Evolutionary conservation across 805 yeast species (phyloP).

Genomic region (Komagataella pastoris): DNA sequence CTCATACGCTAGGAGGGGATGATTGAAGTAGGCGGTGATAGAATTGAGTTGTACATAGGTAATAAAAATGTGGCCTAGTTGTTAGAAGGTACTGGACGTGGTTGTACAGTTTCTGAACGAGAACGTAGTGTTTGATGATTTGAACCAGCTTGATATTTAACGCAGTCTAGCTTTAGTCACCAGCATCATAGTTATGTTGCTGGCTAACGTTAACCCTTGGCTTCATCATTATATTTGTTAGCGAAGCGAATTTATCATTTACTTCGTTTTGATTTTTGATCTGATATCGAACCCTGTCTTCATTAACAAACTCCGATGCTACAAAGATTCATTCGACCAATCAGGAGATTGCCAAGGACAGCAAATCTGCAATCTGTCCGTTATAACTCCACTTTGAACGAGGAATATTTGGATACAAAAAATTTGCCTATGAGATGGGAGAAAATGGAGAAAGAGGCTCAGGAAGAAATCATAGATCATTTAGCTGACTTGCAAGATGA

Average conservation of each 20-base stretch:
- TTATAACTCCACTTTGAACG: not conserved
- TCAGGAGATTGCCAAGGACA: not conserved
- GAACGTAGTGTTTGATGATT: too few species aligned
- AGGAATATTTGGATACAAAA: constrained; percentile 14
- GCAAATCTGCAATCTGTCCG: not conserved
- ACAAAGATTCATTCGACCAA: not conserved
- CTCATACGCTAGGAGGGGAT: constrained; percentile 5
- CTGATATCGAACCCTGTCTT: not conserved
- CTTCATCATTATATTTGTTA: not conserved
- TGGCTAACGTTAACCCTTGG: not conserved
- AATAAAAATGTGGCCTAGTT: not conserved
- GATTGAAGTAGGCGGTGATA: not conserved
- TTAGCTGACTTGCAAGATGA: constrained; percentile 21
- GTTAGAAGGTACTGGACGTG: not conserved
- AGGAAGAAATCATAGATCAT: constrained; percentile 21
- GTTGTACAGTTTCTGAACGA: not conserved
- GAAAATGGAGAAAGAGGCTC: constrained; percentile 17
- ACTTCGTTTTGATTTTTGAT: not conserved
- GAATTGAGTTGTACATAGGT: not conserved
- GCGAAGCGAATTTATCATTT: not conserved
- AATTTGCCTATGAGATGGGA: constrained; percentile 19
- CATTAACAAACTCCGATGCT: not conserved
- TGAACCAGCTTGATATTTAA: not conserved
- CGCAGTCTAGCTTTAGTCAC: not conserved
- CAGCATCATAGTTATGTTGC: not conserved